Percentiles rank a stretch among this genome's conserved stretches.
Evolutionary conservation across 345 rosid species (phyloP).

Genomic region (Populus pruinosa): DNA sequence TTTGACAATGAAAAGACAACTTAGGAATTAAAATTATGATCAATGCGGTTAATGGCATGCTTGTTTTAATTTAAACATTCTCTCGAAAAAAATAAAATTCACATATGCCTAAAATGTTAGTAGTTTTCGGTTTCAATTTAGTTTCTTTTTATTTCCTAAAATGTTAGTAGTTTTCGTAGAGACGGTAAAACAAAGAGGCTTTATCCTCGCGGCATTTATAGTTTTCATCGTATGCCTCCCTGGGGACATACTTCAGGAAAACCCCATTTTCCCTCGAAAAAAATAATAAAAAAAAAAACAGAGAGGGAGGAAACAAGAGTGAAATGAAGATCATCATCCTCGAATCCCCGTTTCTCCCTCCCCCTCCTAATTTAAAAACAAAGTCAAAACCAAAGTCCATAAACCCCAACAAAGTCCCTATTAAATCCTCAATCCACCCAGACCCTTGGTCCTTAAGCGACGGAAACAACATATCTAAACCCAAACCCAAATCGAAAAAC

Average conservation of each 20-base stretch:
- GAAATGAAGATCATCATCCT: constrained; percentile 29
- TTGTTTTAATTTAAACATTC: too few species aligned
- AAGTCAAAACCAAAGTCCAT: constrained; percentile 13
- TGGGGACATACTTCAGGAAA: neutral
- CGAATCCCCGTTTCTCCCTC: constrained; percentile 38
- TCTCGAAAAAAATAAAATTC: too few species aligned
- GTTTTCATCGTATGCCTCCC: neutral
- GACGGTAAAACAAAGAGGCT: too few species aligned
- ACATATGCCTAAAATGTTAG: too few species aligned
- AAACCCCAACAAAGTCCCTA: constrained; percentile 6
- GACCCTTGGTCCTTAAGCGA: constrained; percentile 90
- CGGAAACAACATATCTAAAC: constrained; percentile 49
- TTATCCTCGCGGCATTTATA: too few species aligned
- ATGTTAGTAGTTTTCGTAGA: too few species aligned
- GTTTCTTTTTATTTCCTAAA: too few species aligned
- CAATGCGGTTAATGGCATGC: too few species aligned
- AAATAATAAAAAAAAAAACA: neutral
- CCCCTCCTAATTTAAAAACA: neutral
- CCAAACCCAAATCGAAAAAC: constrained; percentile 60
- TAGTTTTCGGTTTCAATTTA: too few species aligned
- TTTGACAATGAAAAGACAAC: too few species aligned
- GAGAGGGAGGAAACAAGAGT: too few species aligned
- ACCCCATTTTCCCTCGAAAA: neutral
- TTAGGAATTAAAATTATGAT: too few species aligned
- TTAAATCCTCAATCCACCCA: constrained; percentile 45